A percentile compares a stretch with the other conserved stretches of the same genome.
Evolutionary conservation across 208 protist genomes (phyloP).

Genomic region (Leishmania aethiopica): DNA sequence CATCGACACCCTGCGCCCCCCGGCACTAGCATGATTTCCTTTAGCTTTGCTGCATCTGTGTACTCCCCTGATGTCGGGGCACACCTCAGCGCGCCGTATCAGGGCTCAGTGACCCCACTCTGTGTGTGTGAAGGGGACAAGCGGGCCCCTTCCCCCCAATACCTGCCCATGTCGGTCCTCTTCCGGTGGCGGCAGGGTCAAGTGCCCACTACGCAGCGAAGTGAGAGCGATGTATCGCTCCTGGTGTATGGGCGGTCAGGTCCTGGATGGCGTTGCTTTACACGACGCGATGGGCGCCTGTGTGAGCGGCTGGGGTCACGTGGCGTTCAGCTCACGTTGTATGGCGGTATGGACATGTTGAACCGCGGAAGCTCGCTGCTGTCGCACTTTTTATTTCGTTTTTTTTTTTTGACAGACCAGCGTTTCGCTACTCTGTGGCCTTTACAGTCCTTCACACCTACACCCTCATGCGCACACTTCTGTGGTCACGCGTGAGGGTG

Average conservation of each 20-base stretch:
- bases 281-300: background rate
- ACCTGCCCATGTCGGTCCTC: background rate
- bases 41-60: background rate
- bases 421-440: background rate
- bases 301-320: background rate
- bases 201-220: background rate
- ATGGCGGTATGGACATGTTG: background rate
- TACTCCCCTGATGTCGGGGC: background rate
- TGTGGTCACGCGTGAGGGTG: background rate
- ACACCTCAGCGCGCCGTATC: background rate
- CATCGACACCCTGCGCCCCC: background rate
- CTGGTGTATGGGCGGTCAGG: background rate
- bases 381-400: background rate
- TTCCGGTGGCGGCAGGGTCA: background rate
- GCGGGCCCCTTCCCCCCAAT: background rate
- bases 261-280: background rate
- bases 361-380: background rate
- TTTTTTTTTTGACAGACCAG: background rate
- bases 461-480: background rate
- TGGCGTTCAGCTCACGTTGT: background rate
- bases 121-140: background rate
- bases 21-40: background rate
- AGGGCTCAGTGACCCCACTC: background rate
- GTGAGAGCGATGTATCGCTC: background rate
- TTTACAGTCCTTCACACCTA: background rate